Evolutionary conservation across 768 basidiomycete genomes (phyloP).

Genomic region (Exidia glandulosa): DNA sequence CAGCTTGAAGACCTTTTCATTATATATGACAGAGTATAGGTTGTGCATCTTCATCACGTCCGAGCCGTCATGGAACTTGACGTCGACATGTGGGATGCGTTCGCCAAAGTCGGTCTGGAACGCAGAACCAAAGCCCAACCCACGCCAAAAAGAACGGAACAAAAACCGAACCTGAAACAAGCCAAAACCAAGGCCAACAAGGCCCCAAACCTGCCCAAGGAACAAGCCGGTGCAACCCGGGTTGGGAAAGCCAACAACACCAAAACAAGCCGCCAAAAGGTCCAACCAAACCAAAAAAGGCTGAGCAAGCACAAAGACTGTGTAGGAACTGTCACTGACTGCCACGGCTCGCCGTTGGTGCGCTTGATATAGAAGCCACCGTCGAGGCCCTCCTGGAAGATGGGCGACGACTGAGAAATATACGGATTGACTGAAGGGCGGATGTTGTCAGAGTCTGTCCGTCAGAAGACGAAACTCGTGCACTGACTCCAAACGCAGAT

Average conservation of each 20-base stretch:
- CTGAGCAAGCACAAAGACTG: conserved; percentile 4
- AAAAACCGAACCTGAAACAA: conserved; percentile 33
- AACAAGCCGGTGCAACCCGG: conserved; percentile 49
- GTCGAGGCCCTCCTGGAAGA: conserved; percentile 57
- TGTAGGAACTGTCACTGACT: conserved; percentile 5
- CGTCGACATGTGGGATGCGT: conserved; percentile 55
- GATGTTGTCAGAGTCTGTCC: too few species aligned
- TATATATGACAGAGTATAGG: conserved; percentile 57
- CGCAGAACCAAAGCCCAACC: background rate
- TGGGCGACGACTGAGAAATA: conserved; percentile 55
- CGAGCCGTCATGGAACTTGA: conserved; percentile 54
- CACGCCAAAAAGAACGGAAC: background rate
- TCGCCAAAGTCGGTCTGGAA: conserved; percentile 72
- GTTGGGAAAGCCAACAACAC: conserved; percentile 60
- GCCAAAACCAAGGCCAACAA: conserved; percentile 48
- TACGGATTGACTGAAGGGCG: conserved; percentile 67
- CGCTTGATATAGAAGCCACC: conserved; percentile 64
- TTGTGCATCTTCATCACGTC: conserved; percentile 66
- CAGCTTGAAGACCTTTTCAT: conserved; percentile 55
- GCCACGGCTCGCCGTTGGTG: conserved; percentile 40
- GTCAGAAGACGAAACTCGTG: conserved; percentile 8
- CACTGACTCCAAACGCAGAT: conserved; percentile 61
- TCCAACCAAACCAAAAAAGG: conserved; percentile 64
- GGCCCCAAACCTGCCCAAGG: conserved; percentile 33
- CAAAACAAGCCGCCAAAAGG: conserved; percentile 54